Evolutionary conservation across 2,329 filamentous ascomycete genomes (phyloP), one percentile per base, ranked within the genome.

Genomic region (Fusarium abutilonis): DNA sequence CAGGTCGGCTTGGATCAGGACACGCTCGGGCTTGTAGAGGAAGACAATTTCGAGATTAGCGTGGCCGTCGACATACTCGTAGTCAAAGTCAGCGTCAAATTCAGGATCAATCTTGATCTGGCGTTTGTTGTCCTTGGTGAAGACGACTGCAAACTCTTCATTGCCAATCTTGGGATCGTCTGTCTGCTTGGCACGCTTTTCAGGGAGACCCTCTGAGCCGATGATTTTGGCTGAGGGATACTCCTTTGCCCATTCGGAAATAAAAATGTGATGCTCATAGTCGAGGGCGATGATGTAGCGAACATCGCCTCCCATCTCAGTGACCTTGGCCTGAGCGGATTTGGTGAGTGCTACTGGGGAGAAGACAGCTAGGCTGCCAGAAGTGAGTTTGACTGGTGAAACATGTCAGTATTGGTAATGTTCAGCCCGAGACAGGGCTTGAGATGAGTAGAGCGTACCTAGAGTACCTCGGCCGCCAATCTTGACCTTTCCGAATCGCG

Each of bases 241-340:
- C 23, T 86, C 90, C 44, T 84, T 79, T 70, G 90, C 87, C 94
- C 95, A 99, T 44, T 91, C 83, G 0, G 90, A 89, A 50, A 99
- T 75, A 80, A 95, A 96, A 74, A 99, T 92, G 83, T 99, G 95
- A 77, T 99, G 95, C 79, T 99, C 93, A 48, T 91, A 83, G 75
- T 99, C 95, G 1, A 90, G 86, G 1, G 95, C 94, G 23, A 94
- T 82, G 66, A 99, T 88, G 82, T 98, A 98, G 66, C 84, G 85
- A 47, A 97, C 86, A 38, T 86, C 83, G 45, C 88, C 88, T 60
- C 88, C 88, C 53, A 92, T 79, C 31, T 86, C 81, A 51, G 82
- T 78, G 47, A 91, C 80, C 74, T 89, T 87, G 67, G 80, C 75
- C 60, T 83, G 86, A 35, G 93, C 88, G 55, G 89, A 86, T 4